These are phyloP conservation scores for Zymoseptoria tritici DNA, from an alignment of 2,329 filamentous ascomycete species.

Conservation along the genomic window DNA sequence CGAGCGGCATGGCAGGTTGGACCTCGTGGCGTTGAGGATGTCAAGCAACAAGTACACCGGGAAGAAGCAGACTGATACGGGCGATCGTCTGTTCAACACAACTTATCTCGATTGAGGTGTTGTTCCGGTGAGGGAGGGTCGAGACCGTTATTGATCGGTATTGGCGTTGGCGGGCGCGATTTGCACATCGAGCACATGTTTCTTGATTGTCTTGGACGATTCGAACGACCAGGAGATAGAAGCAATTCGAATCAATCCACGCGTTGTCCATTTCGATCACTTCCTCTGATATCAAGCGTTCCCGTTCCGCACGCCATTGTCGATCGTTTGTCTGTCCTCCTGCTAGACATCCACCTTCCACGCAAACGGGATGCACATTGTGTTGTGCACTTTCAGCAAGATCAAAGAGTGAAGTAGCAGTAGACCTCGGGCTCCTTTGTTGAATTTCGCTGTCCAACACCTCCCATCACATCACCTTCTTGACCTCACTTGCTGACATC, in stretches of 20 bases:
- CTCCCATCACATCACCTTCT: not conserved
- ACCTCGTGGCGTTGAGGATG: slow-evolving; percentile 46
- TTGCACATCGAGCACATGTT: not conserved
- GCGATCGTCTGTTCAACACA: slow-evolving; percentile 54
- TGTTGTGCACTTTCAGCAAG: no score
- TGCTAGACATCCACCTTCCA: no score
- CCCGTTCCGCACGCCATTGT: no score
- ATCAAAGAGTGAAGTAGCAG: no score
- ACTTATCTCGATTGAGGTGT: slow-evolving; percentile 35
- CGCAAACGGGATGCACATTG: no score
- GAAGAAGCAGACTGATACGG: slow-evolving; percentile 48
- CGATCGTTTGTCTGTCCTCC: no score
- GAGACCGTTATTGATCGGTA: not conserved
- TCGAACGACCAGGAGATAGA: not conserved
- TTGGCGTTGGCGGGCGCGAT: not conserved
- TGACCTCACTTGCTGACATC: not conserved
- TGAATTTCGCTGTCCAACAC: not conserved
- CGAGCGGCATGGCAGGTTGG: slow-evolving; percentile 17
- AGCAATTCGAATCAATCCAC: not conserved
- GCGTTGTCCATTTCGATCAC: no score
- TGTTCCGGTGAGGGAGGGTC: not conserved
- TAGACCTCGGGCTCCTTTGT: no score
- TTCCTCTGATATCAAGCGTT: no score
- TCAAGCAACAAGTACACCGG: slow-evolving; percentile 53
- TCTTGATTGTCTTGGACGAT: not conserved